phyloP scores from a whole-genome alignment of 106 monocot genomes.

The Platanthera zijinensis region DNA sequence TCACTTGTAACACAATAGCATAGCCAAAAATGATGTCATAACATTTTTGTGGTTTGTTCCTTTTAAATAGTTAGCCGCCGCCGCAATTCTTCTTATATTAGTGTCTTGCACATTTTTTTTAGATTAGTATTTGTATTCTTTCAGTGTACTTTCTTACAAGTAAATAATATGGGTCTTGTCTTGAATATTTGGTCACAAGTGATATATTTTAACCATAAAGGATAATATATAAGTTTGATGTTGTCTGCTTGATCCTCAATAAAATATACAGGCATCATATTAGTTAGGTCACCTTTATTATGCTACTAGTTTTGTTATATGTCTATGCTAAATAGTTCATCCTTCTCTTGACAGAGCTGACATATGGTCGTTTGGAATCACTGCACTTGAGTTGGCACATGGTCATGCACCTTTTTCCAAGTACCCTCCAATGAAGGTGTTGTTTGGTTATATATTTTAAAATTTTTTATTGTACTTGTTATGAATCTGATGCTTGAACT shows the following conservation, averaged over 20 bases:
- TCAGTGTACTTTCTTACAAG: neutral
- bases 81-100: neutral
- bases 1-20: neutral
- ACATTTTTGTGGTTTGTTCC: neutral
- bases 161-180: neutral
- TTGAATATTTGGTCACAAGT: neutral
- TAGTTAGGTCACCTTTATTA: neutral
- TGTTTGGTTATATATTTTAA: neutral
- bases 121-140: neutral
- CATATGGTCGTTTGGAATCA: constrained; percentile 64
- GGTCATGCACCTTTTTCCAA: constrained; percentile 57
- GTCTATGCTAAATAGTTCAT: neutral
- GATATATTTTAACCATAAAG: neutral
- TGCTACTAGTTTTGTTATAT: neutral
- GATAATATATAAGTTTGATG: neutral
- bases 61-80: neutral
- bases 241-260: neutral
- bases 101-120: neutral
- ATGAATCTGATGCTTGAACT: neutral
- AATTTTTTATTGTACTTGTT: neutral
- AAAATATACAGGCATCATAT: neutral
- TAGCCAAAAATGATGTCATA: neutral
- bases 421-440: constrained; percentile 92
- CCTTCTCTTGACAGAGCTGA: constrained; percentile 35
- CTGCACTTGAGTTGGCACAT: constrained; percentile 50